Evolutionary conservation across 805 yeast genomes (phyloP).

Genomic region (Saturnispora halmiae): DNA sequence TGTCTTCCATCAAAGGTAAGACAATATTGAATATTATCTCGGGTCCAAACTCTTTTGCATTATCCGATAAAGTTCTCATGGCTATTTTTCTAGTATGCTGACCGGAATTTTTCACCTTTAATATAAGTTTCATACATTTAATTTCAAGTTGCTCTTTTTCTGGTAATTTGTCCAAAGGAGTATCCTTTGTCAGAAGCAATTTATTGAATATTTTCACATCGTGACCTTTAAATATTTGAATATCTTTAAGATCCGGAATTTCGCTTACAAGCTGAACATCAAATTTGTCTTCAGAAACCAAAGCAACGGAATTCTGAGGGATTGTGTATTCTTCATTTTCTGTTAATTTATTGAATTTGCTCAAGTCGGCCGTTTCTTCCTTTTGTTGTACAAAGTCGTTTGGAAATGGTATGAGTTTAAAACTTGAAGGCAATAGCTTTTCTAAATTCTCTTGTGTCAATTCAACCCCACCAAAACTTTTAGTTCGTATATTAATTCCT

Average conservation of each 20-base stretch:
- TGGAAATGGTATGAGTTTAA: constrained; percentile 37
- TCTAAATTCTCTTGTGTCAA: constrained; percentile 41
- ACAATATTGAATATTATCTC: constrained; percentile 55
- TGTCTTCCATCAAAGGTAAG: constrained; percentile 70
- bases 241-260: constrained; percentile 55
- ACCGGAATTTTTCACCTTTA: constrained; percentile 72
- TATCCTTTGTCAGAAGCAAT: constrained; percentile 31
- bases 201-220: constrained; percentile 67
- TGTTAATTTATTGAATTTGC: constrained; percentile 11
- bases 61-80: constrained; percentile 54
- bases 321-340: constrained; percentile 36
- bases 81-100: constrained; percentile 61
- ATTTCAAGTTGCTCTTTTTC: constrained; percentile 50
- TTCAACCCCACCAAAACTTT: constrained; percentile 28
- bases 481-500: no score
- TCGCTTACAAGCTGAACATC: constrained; percentile 38
- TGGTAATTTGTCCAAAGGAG: constrained; percentile 30
- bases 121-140: constrained; percentile 50
- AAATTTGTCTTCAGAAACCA: constrained; percentile 22
- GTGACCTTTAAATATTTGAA: constrained; percentile 59
- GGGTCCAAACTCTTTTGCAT: constrained; percentile 61
- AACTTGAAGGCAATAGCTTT: constrained; percentile 45
- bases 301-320: constrained; percentile 37
- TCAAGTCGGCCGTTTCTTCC: constrained; percentile 30
- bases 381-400: constrained; percentile 32